These are phyloP conservation scores for Boletus reticuloceps DNA, from an alignment of 768 basidiomycete species.

Conservation along the genomic window DNA sequence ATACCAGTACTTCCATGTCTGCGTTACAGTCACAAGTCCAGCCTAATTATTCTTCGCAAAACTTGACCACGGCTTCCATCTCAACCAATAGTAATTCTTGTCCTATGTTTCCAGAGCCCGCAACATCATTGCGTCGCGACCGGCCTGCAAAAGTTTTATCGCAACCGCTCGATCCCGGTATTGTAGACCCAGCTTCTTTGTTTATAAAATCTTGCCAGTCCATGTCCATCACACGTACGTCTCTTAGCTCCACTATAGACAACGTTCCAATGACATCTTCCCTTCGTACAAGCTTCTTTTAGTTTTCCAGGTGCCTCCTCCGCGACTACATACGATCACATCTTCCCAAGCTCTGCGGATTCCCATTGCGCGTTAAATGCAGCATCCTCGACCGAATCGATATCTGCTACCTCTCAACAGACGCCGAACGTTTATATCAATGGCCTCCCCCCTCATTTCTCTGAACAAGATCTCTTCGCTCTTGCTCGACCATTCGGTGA, in stretches of 20 bases:
- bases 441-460: slow-evolving; percentile 78
- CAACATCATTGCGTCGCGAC: slow-evolving; percentile 1
- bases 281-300: slow-evolving; percentile 23
- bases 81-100: slow-evolving; percentile 19
- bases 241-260: background rate
- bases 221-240: slow-evolving; percentile 29
- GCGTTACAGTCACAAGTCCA: slow-evolving; percentile 17
- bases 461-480: slow-evolving; percentile 74
- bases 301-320: slow-evolving; percentile 18
- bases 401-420: slow-evolving; percentile 15
- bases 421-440: slow-evolving; percentile 89
- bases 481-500: slow-evolving; percentile 71
- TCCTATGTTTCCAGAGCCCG: slow-evolving; percentile 17
- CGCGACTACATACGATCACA: slow-evolving; percentile 10
- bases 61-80: slow-evolving; percentile 4
- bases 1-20: slow-evolving; percentile 16
- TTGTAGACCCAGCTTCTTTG: slow-evolving; percentile 6
- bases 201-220: slow-evolving; percentile 9
- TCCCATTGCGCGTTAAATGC: slow-evolving; percentile 11
- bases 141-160: slow-evolving; percentile 11
- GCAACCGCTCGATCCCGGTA: slow-evolving; percentile 13
- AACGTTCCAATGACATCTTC: slow-evolving; percentile 2
- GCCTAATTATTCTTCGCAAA: slow-evolving; percentile 22
- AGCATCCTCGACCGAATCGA: slow-evolving; percentile 13
- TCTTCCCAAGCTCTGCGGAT: slow-evolving; percentile 11